Evolutionary conservation across 1,284 basidiomycete species (phyloP).

Genomic region (Xerocomus nothofagi): DNA sequence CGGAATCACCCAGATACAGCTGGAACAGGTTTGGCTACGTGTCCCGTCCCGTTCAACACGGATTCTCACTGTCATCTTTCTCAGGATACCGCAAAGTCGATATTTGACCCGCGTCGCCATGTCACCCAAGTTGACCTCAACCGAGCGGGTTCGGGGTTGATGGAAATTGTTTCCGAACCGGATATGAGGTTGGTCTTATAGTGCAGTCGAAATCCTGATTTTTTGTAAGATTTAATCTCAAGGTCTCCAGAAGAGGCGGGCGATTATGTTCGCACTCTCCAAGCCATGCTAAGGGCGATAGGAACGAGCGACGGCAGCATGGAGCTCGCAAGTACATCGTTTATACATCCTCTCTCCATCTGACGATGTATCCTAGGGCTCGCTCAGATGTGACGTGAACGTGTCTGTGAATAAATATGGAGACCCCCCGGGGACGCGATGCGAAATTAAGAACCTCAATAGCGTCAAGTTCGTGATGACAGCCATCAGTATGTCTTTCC

Average conservation of each 20-base stretch:
- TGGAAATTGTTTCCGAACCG: slow-evolving; percentile 96
- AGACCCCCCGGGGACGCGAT: slow-evolving; percentile 76
- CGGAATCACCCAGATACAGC: slow-evolving; percentile 90
- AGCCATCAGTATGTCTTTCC: slow-evolving; percentile 71
- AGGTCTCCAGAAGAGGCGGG: slow-evolving; percentile 92
- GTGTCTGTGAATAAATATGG: slow-evolving; percentile 80
- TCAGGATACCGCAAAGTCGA: slow-evolving; percentile 94
- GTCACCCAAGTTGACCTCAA: slow-evolving; percentile 84
- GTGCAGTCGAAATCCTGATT: slow-evolving; percentile 7
- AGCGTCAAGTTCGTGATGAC: slow-evolving; percentile 85
- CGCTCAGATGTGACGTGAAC: slow-evolving; percentile 93
- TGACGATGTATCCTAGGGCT: slow-evolving; percentile 59
- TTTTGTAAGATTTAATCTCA: not conserved
- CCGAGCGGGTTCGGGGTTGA: slow-evolving; percentile 84
- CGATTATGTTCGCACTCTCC: slow-evolving; percentile 84
- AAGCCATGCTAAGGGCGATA: slow-evolving; percentile 78
- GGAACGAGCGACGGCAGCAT: slow-evolving; percentile 95
- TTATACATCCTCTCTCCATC: not conserved
- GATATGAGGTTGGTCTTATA: slow-evolving; percentile 68
- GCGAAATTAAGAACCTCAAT: slow-evolving; percentile 98
- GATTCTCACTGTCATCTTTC: slow-evolving; percentile 5
- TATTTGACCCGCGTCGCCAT: slow-evolving; percentile 56
- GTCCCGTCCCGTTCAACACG: not conserved
- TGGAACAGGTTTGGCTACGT: slow-evolving; percentile 80
- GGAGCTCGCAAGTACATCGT: slow-evolving; percentile 74